These are phyloP conservation scores for Luvunga scandens DNA, from an alignment of 345 rosid genomes.

Conservation along the genomic window DNA sequence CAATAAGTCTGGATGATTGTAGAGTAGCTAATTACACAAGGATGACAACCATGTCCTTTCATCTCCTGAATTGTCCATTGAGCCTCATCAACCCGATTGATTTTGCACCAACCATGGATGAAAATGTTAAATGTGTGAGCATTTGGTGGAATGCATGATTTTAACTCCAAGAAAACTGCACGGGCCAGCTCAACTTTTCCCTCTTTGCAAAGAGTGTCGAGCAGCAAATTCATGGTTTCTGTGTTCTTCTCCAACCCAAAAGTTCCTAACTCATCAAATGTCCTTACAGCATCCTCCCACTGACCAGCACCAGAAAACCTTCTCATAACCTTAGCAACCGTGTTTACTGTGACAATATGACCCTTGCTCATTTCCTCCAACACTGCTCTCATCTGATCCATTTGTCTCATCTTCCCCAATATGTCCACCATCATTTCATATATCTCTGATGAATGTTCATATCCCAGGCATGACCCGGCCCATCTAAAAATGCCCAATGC, in stretches of 20 bases:
- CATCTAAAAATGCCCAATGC: conserved; percentile 72
- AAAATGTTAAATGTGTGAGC: conserved; percentile 73
- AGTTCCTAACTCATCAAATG: conserved; percentile 54
- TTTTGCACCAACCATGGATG: conserved; percentile 87
- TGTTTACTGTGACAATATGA: conserved; percentile 42
- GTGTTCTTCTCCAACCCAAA: conserved; percentile 72
- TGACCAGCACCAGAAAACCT: conserved; percentile 73
- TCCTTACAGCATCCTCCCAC: conserved; percentile 75
- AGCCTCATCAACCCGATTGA: conserved; percentile 74
- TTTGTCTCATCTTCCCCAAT: conserved; percentile 64
- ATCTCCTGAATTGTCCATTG: conserved; percentile 87
- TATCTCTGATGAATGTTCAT: conserved; percentile 38
- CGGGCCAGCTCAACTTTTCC: conserved; percentile 64
- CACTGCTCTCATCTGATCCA: conserved; percentile 60
- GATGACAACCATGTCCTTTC: conserved; percentile 66
- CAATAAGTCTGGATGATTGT: conserved; percentile 63
- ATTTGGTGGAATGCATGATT: conserved; percentile 56
- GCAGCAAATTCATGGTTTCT: conserved; percentile 68
- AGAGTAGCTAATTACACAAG: conserved; percentile 76
- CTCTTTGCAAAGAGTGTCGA: conserved; percentile 87
- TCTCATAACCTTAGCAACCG: conserved; percentile 73
- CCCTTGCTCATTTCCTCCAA: conserved; percentile 52
- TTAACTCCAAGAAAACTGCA: conserved; percentile 50
- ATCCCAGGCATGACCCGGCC: conserved; percentile 51
- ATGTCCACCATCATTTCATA: conserved; percentile 65